Conservation (phyloP, 177 flowering plant species). For the Vitis hybrid region DNA sequence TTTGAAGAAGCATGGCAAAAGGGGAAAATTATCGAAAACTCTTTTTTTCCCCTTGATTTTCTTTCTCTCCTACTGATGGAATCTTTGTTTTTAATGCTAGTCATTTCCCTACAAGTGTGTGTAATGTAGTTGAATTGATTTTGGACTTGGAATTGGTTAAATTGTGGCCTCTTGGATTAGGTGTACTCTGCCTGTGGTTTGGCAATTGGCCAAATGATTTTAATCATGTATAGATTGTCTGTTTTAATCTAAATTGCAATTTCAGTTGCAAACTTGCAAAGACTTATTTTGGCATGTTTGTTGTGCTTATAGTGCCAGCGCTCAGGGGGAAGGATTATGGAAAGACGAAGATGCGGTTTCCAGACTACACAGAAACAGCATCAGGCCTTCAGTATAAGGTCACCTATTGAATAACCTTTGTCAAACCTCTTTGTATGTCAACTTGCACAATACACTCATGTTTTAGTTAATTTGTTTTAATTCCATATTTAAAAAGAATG, state of each 20-base stretch:
- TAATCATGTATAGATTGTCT: too few species aligned
- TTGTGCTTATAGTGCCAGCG: constrained; percentile 76
- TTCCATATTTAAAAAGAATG: constrained; percentile 28
- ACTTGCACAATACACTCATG: not conserved
- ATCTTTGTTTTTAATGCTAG: too few species aligned
- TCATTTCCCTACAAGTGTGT: not conserved
- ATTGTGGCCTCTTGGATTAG: not conserved
- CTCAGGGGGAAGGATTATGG: constrained; percentile 95
- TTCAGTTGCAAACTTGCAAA: constrained; percentile 5
- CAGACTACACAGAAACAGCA: constrained; percentile 79
- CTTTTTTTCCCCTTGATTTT: too few species aligned
- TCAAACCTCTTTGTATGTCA: not conserved
- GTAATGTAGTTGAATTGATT: not conserved
- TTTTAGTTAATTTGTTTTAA: constrained; percentile 8
- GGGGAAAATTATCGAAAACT: too few species aligned
- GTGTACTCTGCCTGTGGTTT: not conserved
- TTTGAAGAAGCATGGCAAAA: too few species aligned
- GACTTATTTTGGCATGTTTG: constrained; percentile 9
- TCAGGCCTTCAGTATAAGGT: constrained; percentile 98
- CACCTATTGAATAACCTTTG: constrained; percentile 2
- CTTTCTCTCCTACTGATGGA: too few species aligned
- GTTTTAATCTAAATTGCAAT: too few species aligned
- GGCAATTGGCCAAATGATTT: not conserved
- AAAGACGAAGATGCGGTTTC: constrained; percentile 87
- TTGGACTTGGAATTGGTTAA: not conserved